Evolutionary conservation across 1,284 basidiomycete genomes (phyloP).

Genomic region (Apiotrichum siamense): DNA sequence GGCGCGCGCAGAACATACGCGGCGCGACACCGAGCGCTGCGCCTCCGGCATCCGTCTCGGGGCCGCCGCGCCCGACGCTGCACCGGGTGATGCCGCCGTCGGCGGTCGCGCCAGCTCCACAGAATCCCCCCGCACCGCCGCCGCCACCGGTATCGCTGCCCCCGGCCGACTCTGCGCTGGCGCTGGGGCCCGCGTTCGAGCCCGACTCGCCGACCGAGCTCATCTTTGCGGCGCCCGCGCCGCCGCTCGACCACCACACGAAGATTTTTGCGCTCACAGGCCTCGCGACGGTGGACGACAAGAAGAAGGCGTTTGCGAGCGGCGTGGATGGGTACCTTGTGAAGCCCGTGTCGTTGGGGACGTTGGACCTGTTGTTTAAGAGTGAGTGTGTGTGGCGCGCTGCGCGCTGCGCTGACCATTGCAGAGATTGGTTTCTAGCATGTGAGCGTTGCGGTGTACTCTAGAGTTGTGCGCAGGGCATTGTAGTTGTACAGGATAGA

Average conservation of each 20-base stretch:
- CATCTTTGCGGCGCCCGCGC: neutral
- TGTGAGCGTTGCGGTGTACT: too few relatives aligned
- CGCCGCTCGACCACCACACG: conserved; percentile 12
- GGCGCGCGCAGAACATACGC: conserved; percentile 26
- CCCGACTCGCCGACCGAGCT: neutral
- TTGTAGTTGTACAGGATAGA: too few relatives aligned
- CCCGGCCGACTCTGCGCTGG: neutral
- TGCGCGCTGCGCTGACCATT: neutral
- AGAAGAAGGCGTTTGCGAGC: conserved; percentile 79
- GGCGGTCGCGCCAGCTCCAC: too few relatives aligned
- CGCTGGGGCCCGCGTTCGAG: neutral
- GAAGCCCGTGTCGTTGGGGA: conserved; percentile 85
- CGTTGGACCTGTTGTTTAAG: conserved; percentile 73
- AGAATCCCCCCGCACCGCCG: neutral
- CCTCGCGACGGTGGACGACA: conserved; percentile 86
- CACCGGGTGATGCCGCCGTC: neutral
- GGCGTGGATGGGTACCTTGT: conserved; percentile 93
- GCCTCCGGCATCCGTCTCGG: neutral
- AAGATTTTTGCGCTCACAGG: conserved; percentile 88
- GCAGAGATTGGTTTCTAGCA: conserved; percentile 27
- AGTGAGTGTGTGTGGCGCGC: conserved; percentile 47
- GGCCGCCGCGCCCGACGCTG: too few relatives aligned
- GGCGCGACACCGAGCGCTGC: neutral
- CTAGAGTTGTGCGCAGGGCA: too few relatives aligned
- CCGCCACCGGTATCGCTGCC: neutral